phyloP scores from a whole-genome alignment of 805 yeast genomes.

The Pichia paraexigua region DNA sequence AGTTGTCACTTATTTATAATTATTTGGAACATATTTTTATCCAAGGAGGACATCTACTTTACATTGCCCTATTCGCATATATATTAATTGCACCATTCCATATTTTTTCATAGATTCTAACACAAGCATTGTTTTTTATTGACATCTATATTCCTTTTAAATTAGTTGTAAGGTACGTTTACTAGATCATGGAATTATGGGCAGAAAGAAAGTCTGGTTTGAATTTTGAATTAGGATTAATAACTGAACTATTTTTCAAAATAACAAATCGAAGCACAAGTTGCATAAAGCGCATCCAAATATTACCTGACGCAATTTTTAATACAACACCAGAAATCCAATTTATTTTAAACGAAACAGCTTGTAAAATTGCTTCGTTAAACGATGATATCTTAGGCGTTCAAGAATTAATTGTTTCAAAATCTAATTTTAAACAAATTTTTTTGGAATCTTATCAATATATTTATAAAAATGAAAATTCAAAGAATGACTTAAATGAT shows the following conservation, averaged over 20 bases:
- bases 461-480: constrained; percentile 1
- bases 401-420: constrained; percentile 14
- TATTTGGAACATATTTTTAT: too few species aligned
- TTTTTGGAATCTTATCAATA: constrained; percentile 16
- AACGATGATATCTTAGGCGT: background rate
- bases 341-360: background rate
- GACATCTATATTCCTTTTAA: background rate
- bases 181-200: background rate
- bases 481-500: background rate
- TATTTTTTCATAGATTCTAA: too few species aligned
- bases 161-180: background rate
- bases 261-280: background rate
- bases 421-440: constrained; percentile 8
- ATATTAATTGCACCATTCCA: too few species aligned
- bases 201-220: background rate
- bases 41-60: too few species aligned
- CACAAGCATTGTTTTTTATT: background rate
- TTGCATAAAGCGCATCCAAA: background rate
- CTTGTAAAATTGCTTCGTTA: background rate
- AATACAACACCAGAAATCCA: background rate
- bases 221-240: background rate
- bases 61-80: too few species aligned
- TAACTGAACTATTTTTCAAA: background rate
- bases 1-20: too few species aligned
- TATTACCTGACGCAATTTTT: constrained; percentile 5